phyloP scores from a whole-genome alignment of 2,329 filamentous ascomycete genomes.

The Colletotrichum tropicale region DNA sequence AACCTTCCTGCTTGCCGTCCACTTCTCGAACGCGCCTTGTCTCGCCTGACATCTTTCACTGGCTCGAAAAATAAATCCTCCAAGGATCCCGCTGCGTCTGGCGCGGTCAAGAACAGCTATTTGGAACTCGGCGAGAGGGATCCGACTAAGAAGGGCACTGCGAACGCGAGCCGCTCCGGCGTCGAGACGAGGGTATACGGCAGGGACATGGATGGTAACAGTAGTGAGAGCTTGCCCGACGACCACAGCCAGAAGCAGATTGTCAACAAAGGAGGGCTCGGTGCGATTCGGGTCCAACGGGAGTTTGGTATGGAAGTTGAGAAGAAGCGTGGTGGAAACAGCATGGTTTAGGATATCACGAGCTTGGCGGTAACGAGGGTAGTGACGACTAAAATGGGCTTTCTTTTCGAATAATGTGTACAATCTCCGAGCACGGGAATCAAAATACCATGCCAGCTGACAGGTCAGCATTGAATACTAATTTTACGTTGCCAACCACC shows the following conservation, averaged over 20 bases:
- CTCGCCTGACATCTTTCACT: conserved; percentile 10
- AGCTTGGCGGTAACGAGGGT: background rate
- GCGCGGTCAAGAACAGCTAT: conserved; percentile 3
- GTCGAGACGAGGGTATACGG: conserved; percentile 14
- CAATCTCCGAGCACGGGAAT: background rate
- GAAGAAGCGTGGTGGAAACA: background rate
- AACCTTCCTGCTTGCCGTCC: conserved; percentile 15
- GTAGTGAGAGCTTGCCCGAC: conserved; percentile 9
- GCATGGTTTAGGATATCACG: background rate
- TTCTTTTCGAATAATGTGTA: background rate
- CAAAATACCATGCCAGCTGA: background rate
- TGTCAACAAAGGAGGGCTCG: background rate
- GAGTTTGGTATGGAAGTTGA: conserved; percentile 12
- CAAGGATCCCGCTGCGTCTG: background rate
- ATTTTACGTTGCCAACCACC: background rate
- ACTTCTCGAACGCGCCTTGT: conserved; percentile 5
- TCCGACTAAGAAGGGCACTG: background rate
- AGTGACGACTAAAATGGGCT: background rate
- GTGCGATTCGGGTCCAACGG: conserved; percentile 6
- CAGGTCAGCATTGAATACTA: background rate
- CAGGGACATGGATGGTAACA: conserved; percentile 2
- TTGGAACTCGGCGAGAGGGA: conserved; percentile 15
- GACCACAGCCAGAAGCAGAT: conserved; percentile 15
- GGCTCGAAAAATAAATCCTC: conserved; percentile 13
- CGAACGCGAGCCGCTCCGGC: background rate